phyloP scores from a whole-genome alignment of 73 alveolate species.

The Blepharisma japonicum region DNA sequence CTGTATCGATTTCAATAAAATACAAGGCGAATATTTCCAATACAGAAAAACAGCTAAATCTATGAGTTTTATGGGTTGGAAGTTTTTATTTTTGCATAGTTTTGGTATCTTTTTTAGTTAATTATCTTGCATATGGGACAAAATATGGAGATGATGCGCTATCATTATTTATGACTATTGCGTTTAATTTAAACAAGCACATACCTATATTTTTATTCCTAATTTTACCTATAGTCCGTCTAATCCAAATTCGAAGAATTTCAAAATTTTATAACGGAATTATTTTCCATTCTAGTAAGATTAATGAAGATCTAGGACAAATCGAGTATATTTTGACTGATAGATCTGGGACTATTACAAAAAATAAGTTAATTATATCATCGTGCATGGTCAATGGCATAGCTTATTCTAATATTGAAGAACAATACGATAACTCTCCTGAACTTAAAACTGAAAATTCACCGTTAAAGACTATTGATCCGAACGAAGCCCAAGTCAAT shows the following conservation, averaged over 20 bases:
- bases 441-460: too few species aligned
- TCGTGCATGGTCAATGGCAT: not conserved
- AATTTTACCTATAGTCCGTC: not conserved
- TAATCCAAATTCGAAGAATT: not conserved
- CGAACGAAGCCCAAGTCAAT: too few species aligned
- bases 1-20: not conserved
- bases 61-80: not conserved
- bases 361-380: not conserved
- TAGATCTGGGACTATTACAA: conserved; percentile 26
- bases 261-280: not conserved
- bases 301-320: conserved; percentile 16
- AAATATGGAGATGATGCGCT: too few species aligned
- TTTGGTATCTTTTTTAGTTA: not conserved
- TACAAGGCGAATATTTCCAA: not conserved
- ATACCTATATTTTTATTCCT: not conserved
- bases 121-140: too few species aligned
- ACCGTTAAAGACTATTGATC: too few species aligned
- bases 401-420: not conserved
- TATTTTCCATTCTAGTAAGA: not conserved
- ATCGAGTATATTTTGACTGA: not conserved
- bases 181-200: not conserved
- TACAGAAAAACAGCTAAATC: not conserved
- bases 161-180: too few species aligned
- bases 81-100: not conserved
- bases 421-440: too few species aligned